Conservation (phyloP, 768 basidiomycete genomes). For the Piloderma croceum region DNA sequence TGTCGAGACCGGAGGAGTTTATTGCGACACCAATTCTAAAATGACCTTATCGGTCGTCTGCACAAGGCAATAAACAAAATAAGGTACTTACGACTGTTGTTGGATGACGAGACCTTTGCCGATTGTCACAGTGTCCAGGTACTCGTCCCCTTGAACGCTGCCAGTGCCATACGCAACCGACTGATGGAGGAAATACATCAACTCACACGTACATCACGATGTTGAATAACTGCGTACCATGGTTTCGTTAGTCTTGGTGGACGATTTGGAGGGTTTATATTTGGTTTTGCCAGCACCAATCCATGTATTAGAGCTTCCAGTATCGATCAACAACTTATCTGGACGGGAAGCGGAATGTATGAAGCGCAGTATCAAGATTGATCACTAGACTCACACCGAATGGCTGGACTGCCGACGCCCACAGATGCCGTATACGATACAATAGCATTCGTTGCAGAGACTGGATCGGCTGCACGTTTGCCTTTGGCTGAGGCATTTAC, state of each 20-base stretch:
- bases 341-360: not conserved
- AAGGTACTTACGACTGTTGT: constrained; percentile 29
- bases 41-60: no score
- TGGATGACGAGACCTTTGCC: constrained; percentile 20
- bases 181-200: no score
- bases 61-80: no score
- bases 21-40: constrained; percentile 35
- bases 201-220: no score
- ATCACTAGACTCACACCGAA: constrained; percentile 22
- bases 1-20: constrained; percentile 19
- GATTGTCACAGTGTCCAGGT: constrained; percentile 13
- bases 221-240: no score
- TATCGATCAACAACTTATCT: constrained; percentile 26
- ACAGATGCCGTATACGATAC: constrained; percentile 24
- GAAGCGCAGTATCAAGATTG: not conserved
- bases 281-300: no score
- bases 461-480: constrained; percentile 9
- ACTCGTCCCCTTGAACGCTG: constrained; percentile 15
- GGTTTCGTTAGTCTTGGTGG: no score
- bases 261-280: no score
- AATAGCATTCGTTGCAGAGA: constrained; percentile 13
- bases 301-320: constrained; percentile 28
- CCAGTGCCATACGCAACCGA: constrained; percentile 21
- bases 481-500: not conserved
- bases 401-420: constrained; percentile 21